Conservation (phyloP, 768 basidiomycete genomes). For the Russula compacta region DNA sequence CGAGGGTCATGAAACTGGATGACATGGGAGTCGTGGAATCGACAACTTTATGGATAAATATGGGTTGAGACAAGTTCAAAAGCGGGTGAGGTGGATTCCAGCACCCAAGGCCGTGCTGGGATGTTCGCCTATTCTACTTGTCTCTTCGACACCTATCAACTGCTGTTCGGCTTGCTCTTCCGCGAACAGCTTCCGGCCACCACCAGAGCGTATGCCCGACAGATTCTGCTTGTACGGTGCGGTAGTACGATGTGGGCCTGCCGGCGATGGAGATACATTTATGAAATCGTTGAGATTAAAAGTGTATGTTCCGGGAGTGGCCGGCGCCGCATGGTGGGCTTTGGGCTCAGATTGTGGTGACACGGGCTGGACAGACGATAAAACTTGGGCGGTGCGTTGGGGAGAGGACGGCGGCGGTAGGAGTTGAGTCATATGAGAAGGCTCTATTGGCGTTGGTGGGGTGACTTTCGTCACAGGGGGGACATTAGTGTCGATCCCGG, state of each 20-base stretch:
- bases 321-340: conserved; percentile 9
- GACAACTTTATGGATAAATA: conserved; percentile 18
- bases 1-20: conserved; percentile 15
- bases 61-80: conserved; percentile 5
- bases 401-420: conserved; percentile 14
- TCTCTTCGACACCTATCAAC: conserved; percentile 7
- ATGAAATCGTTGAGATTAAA: conserved; percentile 23
- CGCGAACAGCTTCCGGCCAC: conserved; percentile 19
- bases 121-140: conserved; percentile 9
- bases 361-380: background rate
- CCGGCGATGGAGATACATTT: conserved; percentile 22
- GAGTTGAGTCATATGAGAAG: background rate
- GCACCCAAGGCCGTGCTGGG: conserved; percentile 17
- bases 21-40: conserved; percentile 11
- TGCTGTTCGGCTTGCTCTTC: conserved; percentile 19
- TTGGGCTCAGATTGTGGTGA: conserved; percentile 13
- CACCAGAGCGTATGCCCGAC: conserved; percentile 17
- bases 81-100: conserved; percentile 18
- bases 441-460: conserved; percentile 19
- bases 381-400: background rate
- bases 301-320: conserved; percentile 20
- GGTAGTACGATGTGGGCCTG: conserved; percentile 12
- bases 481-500: background rate
- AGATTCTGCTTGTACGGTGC: conserved; percentile 15
- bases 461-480: conserved; percentile 15